Conservation (phyloP, 805 yeast genomes). For the Tetrapisispora pingtungensis region DNA sequence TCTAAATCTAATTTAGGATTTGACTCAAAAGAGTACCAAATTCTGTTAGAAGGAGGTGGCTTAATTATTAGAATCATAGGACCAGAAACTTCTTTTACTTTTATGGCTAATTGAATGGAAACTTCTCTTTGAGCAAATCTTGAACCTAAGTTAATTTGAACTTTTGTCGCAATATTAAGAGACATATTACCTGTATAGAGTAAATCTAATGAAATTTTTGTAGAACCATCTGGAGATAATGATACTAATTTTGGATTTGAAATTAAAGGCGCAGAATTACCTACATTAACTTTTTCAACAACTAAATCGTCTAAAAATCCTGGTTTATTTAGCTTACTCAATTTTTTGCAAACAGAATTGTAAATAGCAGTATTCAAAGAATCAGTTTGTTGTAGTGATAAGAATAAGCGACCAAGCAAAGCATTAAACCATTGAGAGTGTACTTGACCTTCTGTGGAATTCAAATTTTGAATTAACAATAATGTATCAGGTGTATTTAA, state of each 20-base stretch:
- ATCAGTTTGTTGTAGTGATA: constrained; percentile 65
- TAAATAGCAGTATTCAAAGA: constrained; percentile 49
- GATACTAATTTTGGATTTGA: constrained; percentile 61
- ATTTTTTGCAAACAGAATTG: constrained; percentile 54
- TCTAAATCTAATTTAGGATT: constrained; percentile 69
- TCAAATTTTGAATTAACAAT: constrained; percentile 61
- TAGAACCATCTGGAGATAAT: constrained; percentile 70
- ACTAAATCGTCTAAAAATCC: constrained; percentile 78
- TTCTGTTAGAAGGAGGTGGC: constrained; percentile 81
- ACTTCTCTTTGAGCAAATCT: constrained; percentile 69
- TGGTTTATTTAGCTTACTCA: constrained; percentile 74
- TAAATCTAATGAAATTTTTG: constrained; percentile 51
- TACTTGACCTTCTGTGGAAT: constrained; percentile 74
- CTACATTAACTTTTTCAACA: constrained; percentile 63
- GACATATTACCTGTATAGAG: constrained; percentile 69
- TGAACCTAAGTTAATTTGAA: constrained; percentile 63
- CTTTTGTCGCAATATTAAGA: constrained; percentile 71
- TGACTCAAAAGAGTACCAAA: constrained; percentile 81
- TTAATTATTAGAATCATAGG: constrained; percentile 59
- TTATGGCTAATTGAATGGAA: constrained; percentile 59
- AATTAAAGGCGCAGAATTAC: constrained; percentile 70
- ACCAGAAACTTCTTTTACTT: constrained; percentile 62
- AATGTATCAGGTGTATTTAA: constrained; percentile 63
- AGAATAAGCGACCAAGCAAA: constrained; percentile 67
- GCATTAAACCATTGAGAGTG: constrained; percentile 91